Conservation (phyloP, 306 rosid species). For the Heteromeles arbutifolia region DNA sequence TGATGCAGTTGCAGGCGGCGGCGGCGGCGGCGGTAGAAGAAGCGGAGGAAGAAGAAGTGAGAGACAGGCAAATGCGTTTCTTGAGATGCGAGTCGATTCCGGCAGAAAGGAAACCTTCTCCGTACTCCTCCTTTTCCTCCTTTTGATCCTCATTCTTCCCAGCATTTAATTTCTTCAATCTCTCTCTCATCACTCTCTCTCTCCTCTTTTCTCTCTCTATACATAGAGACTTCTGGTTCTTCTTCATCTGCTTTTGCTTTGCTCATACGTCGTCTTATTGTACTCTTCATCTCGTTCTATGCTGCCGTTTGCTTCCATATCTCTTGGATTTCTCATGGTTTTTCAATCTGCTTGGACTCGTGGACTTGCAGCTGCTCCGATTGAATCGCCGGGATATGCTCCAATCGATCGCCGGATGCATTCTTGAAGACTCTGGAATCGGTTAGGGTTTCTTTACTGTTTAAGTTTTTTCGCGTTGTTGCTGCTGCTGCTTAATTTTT, state of each 20-base stretch:
- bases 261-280: not conserved
- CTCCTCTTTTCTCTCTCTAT: conserved; percentile 3
- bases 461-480: not conserved
- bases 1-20: not conserved
- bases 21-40: not conserved
- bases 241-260: not conserved
- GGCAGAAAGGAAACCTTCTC: conserved; percentile 73
- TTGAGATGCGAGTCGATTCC: conserved; percentile 70
- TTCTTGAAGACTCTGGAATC: conserved; percentile 53
- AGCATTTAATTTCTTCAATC: conserved; percentile 32
- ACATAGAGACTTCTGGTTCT: conserved; percentile 9
- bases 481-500: conserved; percentile 13
- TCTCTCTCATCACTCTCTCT: no score
- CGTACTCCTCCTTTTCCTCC: conserved; percentile 60
- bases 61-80: conserved; percentile 31
- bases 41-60: conserved; percentile 13
- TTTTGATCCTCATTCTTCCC: conserved; percentile 68
- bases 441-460: conserved; percentile 29
- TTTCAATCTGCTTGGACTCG: conserved; percentile 5
- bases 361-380: not conserved
- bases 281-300: not conserved
- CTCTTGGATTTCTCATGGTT: not conserved
- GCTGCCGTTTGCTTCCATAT: not conserved
- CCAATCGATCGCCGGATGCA: conserved; percentile 35
- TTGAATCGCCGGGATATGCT: conserved; percentile 38